Evolutionary conservation across 2,329 filamentous ascomycete genomes (phyloP).

Genomic region (Chaetomiaceae sp.): DNA sequence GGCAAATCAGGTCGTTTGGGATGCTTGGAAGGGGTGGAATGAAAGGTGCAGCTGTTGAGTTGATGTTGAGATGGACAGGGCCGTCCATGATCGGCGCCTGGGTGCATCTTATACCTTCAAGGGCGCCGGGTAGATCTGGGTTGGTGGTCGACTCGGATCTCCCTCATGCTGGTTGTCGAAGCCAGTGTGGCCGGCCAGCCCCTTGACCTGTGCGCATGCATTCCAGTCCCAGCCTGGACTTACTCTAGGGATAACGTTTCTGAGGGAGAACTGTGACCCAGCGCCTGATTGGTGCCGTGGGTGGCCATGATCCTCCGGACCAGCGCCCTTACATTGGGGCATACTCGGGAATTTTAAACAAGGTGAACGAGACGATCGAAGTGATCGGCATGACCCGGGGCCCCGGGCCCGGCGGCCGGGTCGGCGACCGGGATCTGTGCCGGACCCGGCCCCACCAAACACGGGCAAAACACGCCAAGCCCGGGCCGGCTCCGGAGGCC

Average conservation of each 20-base stretch:
- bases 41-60: background rate
- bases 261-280: background rate
- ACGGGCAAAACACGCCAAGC: background rate
- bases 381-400: background rate
- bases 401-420: background rate
- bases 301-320: background rate
- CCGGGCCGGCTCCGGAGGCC: no score
- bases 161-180: background rate
- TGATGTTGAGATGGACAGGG: background rate
- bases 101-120: background rate
- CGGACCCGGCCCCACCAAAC: background rate
- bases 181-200: background rate
- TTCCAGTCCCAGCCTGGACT: background rate
- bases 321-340: background rate
- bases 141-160: background rate
- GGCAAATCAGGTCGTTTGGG: no score
- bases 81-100: no score
- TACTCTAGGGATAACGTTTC: background rate
- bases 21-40: background rate
- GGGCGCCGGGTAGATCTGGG: background rate
- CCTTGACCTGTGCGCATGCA: background rate
- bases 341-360: no score
- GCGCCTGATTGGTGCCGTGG: background rate
- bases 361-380: no score
- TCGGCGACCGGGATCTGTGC: background rate